phyloP scores from a whole-genome alignment of 2,329 filamentous ascomycete species.

The Epichloe brachyelytri region DNA sequence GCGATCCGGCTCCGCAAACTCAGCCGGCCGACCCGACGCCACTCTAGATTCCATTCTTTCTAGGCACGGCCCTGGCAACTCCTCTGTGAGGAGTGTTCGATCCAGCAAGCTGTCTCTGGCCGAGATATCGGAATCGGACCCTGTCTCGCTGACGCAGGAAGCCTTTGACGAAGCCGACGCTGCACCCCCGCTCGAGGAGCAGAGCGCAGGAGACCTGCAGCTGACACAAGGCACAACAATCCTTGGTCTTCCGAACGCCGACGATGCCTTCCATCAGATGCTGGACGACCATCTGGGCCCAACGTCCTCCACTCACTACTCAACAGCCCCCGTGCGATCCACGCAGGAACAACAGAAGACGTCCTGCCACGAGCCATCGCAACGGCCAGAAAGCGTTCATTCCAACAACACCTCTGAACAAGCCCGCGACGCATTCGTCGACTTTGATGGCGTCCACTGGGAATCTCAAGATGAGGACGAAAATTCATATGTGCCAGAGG shows the following conservation, averaged over 20 bases:
- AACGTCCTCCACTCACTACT: neutral
- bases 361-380: constrained; percentile 5
- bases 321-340: neutral
- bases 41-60: constrained; percentile 29
- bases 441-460: constrained; percentile 74
- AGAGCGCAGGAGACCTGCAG: constrained; percentile 17
- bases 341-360: neutral
- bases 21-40: constrained; percentile 26
- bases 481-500: constrained; percentile 10
- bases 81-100: constrained; percentile 36
- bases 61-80: constrained; percentile 41
- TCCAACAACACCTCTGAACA: constrained; percentile 53
- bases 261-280: constrained; percentile 23
- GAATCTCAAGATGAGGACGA: constrained; percentile 35
- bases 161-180: constrained; percentile 42
- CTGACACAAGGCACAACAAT: constrained; percentile 21
- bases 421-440: constrained; percentile 55
- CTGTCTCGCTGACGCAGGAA: constrained; percentile 34
- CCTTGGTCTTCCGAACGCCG: constrained; percentile 14
- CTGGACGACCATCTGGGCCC: constrained; percentile 13
- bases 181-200: constrained; percentile 24
- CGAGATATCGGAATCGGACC: constrained; percentile 45
- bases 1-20: constrained; percentile 42
- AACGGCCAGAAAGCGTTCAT: constrained; percentile 31
- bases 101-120: constrained; percentile 39